phyloP scores from a whole-genome alignment of 208 protist species.

The Leishmania aethiopica region DNA sequence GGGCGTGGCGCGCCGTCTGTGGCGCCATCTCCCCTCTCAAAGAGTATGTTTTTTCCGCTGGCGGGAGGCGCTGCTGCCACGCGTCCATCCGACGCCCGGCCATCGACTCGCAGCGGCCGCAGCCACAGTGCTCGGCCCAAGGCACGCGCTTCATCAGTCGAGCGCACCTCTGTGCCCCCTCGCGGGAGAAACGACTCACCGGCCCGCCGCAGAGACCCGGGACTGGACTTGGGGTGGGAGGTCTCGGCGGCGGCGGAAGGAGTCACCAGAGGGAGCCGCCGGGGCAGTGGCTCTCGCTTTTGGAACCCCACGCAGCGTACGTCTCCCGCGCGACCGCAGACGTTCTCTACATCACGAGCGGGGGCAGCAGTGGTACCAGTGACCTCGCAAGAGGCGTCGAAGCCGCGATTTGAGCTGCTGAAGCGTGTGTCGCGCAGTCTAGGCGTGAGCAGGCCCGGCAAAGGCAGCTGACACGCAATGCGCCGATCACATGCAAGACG shows the following conservation, averaged over 20 bases:
- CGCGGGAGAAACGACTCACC: neutral
- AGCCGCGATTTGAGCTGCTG: constrained; percentile 20
- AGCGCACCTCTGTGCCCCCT: neutral
- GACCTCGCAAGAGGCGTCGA: constrained; percentile 14
- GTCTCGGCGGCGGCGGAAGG: neutral
- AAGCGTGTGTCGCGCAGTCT: constrained; percentile 16
- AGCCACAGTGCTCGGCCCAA: neutral
- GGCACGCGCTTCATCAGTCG: neutral
- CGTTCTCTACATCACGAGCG: neutral
- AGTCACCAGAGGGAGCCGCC: neutral
- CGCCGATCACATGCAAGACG: neutral
- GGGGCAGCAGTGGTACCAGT: neutral
- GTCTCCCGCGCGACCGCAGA: neutral
- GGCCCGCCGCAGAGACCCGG: neutral
- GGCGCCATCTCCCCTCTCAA: neutral
- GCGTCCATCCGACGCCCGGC: neutral
- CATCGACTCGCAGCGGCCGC: neutral
- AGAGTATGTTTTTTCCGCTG: neutral
- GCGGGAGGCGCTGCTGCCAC: neutral
- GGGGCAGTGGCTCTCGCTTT: neutral
- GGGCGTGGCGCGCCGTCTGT: neutral
- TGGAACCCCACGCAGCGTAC: neutral
- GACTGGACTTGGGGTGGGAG: neutral
- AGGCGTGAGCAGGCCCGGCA: neutral
- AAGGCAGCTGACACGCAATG: neutral